These are phyloP conservation scores for Eucalyptus caleyi DNA, from an alignment of 345 rosid genomes.

Conservation along the genomic window DNA sequence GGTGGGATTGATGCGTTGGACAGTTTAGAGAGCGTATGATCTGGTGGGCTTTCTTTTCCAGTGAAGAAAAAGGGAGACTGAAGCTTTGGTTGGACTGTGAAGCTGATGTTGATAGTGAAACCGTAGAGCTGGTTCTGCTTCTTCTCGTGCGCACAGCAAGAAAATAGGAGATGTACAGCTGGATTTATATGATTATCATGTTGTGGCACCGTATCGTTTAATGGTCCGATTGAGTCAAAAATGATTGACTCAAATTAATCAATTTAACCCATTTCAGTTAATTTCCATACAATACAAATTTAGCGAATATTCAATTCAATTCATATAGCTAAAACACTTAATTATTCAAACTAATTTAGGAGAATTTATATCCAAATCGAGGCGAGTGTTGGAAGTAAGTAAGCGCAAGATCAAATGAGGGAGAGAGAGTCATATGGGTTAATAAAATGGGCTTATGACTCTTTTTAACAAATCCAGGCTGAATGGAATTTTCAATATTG, in stretches of 20 bases:
- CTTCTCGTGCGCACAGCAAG: neutral
- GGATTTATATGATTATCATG: neutral
- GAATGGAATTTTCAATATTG: neutral
- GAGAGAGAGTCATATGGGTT: neutral
- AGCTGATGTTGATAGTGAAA: neutral
- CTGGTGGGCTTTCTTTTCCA: neutral
- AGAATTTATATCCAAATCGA: neutral
- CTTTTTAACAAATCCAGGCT: neutral
- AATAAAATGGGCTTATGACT: no score
- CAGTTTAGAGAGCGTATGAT: neutral
- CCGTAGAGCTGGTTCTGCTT: neutral
- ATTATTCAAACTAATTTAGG: no score
- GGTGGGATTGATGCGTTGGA: neutral
- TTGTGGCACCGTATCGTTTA: neutral
- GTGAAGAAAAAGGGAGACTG: neutral
- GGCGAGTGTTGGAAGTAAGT: accelerated
- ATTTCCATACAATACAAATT: neutral
- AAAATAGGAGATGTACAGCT: neutral
- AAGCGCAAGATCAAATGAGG: no score
- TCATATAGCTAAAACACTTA: no score
- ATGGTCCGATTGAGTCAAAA: neutral
- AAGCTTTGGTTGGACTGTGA: neutral
- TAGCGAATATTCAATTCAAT: accelerated
- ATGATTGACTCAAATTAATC: neutral
- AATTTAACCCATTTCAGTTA: accelerated